Evolutionary conservation across 192 early-diverging fungal genomes (phyloP), one percentile per base, ranked within the genome.

Genomic region (Umbelopsis ramanniana): DNA sequence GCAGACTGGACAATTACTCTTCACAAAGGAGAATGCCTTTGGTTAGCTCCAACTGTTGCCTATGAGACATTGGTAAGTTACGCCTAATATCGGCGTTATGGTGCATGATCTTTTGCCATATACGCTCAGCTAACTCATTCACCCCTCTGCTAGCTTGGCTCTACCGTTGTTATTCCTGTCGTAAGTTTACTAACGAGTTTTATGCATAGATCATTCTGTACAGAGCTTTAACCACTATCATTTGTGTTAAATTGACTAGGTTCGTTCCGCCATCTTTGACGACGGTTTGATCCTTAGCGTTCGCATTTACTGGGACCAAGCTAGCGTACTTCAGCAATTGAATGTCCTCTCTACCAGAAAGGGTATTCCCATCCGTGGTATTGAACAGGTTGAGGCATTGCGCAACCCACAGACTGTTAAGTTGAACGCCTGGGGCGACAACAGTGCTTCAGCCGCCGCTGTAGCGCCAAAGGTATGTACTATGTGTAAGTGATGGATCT

Each of bases 231-330:
- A 66, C 46, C 46, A 63, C 9, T 17, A 21, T 8, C 11, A 29
- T 29, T 29, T 22, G 11, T 55, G 15, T 21, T 38, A 47, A 17
- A 4, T 5, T 70, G 23, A n/a, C 29, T 66, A 79, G 78, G 66
- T 74, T n/a, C 72, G 69, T 24, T 75, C 78, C 9, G 78, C 66
- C 33, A 50, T 11, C 4, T 79, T 79, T 69, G 71, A 75, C n/a
- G 52, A 68, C 8, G 33, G 70, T 24, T 46, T 55, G 35, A 79
- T 79, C 53, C 46, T 66, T 0, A 46, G 38, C 17, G 50, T 79
- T 60, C 69, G 70, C 4, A 37, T 72, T 45, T 72, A 74, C 57
- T 79, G 78, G 78, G 78, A 79, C 22, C 78, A 79, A 55, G 78
- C 72, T 14, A 69, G 55, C n/a, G 73, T 79, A n/a, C 72, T 79